A percentile compares a stretch with the other conserved stretches of the same genome.
Conservation (phyloP, 768 basidiomycete genomes). For the Mrakia frigida region DNA sequence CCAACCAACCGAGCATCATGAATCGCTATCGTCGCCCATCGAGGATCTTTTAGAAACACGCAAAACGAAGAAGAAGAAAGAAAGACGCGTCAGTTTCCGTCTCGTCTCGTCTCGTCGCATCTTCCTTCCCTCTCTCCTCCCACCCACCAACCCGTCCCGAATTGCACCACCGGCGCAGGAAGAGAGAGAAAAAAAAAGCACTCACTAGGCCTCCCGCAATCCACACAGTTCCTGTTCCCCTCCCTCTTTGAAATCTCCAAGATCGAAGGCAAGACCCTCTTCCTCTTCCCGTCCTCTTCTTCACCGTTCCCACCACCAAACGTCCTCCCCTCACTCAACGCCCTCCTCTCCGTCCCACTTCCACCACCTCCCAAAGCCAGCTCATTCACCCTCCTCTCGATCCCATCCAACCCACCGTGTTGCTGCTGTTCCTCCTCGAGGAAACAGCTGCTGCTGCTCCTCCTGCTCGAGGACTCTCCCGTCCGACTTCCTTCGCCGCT, state of each 20-base stretch:
- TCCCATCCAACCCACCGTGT: background rate
- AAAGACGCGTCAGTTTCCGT: background rate
- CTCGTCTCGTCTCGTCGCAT: no score
- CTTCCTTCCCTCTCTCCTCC: background rate
- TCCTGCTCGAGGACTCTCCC: background rate
- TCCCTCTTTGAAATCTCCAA: slow-evolving; percentile 15
- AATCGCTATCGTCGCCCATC: slow-evolving; percentile 29
- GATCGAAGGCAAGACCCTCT: background rate
- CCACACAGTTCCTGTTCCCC: slow-evolving; percentile 7
- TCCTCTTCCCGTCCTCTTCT: background rate
- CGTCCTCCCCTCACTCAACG: slow-evolving; percentile 15
- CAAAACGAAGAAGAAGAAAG: background rate
- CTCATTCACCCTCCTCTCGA: slow-evolving; percentile 5
- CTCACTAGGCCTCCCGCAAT: slow-evolving; percentile 27
- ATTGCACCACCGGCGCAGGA: no score
- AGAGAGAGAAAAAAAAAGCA: background rate
- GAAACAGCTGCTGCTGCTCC: background rate
- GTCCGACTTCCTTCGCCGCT: background rate
- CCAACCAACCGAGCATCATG: slow-evolving; percentile 10
- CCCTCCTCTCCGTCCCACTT: slow-evolving; percentile 16
- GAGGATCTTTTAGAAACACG: slow-evolving; percentile 3
- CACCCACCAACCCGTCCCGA: no score
- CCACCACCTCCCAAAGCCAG: background rate
- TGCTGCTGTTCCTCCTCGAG: background rate
- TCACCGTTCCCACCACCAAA: background rate